A percentile compares a stretch with the other conserved stretches of the same genome.
Evolutionary conservation across 108 stramenopile genomes (phyloP).

Genomic region (Skeletonema menzelii): DNA sequence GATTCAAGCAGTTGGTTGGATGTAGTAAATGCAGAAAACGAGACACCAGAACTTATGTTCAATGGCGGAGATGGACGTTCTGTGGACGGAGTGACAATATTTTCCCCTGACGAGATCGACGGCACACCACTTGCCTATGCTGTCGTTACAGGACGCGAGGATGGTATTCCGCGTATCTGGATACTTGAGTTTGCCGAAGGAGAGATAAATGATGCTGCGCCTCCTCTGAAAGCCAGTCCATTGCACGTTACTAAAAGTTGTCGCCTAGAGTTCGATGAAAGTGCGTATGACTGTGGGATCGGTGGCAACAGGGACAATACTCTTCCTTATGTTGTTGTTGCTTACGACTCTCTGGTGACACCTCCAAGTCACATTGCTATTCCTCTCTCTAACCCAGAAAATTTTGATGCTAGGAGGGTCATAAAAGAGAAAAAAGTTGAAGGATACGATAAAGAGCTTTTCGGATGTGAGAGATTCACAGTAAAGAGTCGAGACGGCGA

Average conservation of each 20-base stretch:
- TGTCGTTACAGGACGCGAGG: conserved; percentile 65
- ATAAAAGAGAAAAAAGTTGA: conserved; percentile 87
- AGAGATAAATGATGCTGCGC: conserved; percentile 31
- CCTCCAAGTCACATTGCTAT: conserved; percentile 69
- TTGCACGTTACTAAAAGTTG: conserved; percentile 38
- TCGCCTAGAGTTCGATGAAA: conserved; percentile 75
- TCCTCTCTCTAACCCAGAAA: conserved; percentile 46
- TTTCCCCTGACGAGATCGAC: conserved; percentile 23
- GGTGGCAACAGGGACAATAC: conserved; percentile 72
- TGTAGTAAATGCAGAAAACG: conserved; percentile 33
- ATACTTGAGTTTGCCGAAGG: conserved; percentile 43
- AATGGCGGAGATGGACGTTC: conserved; percentile 60
- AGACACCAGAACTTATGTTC: conserved; percentile 46
- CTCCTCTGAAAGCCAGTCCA: conserved; percentile 8
- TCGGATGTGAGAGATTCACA: conserved; percentile 71
- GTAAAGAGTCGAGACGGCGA: conserved; percentile 80
- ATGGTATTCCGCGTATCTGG: conserved; percentile 78
- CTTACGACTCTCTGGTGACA: conserved; percentile 86
- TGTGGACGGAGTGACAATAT: conserved; percentile 54
- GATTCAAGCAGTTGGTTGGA: conserved; percentile 27
- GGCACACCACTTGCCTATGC: conserved; percentile 42
- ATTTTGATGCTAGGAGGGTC: conserved; percentile 45
- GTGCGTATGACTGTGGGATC: conserved; percentile 73
- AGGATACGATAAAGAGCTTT: conserved; percentile 76
- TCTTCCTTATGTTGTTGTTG: conserved; percentile 68